phyloP scores from a whole-genome alignment of 2,329 filamentous ascomycete genomes.

The Stenocarpella maydis region DNA sequence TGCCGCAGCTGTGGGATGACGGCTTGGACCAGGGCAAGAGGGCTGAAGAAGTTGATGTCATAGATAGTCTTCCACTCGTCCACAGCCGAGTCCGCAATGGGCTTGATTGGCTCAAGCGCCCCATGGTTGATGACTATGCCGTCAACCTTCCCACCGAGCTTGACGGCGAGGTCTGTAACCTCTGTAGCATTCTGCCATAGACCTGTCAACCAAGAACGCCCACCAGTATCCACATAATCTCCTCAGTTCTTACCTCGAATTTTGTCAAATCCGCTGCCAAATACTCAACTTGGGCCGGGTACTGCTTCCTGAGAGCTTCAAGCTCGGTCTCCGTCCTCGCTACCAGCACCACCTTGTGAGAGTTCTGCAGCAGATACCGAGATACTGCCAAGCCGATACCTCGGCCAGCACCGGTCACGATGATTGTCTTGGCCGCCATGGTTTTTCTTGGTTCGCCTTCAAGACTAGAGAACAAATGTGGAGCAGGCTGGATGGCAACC shows the following conservation, averaged over 20 bases:
- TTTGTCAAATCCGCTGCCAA: conserved; percentile 64
- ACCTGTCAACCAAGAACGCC: neutral
- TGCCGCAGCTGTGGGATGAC: conserved; percentile 74
- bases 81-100: conserved; percentile 70
- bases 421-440: conserved; percentile 70
- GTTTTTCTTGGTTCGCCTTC: conserved; percentile 28
- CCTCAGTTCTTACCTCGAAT: conserved; percentile 51
- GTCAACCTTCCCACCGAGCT: conserved; percentile 77
- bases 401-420: conserved; percentile 72
- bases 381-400: conserved; percentile 68
- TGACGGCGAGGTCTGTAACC: conserved; percentile 70
- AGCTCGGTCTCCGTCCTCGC: conserved; percentile 62
- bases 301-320: conserved; percentile 58
- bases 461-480: neutral
- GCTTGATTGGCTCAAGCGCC: conserved; percentile 76
- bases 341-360: conserved; percentile 67
- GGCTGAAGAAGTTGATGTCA: conserved; percentile 88
- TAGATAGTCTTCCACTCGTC: conserved; percentile 80
- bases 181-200: conserved; percentile 60
- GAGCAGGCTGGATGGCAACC: neutral
- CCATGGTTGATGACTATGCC: conserved; percentile 91
- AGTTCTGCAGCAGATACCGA: conserved; percentile 57
- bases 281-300: conserved; percentile 62
- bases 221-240: neutral
- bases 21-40: conserved; percentile 77